phyloP scores from a whole-genome alignment of 2,329 filamentous ascomycete species.

The Trichoderma guizhouense region DNA sequence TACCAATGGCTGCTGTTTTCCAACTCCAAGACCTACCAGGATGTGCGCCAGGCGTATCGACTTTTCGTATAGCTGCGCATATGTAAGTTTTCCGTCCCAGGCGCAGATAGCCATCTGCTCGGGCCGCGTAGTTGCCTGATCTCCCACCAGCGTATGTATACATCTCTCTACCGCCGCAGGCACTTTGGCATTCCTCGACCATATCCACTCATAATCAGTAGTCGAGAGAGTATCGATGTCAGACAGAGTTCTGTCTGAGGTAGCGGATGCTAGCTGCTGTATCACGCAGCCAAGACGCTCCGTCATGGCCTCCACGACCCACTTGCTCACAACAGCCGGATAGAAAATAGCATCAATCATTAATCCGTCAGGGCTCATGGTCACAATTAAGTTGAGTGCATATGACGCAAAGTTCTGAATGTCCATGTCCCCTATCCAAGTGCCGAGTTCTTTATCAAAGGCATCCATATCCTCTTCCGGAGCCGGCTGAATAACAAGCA shows the following conservation, averaged over 20 bases:
- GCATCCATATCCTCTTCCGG: background rate
- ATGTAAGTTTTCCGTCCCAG: conserved; percentile 33
- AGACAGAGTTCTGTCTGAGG: background rate
- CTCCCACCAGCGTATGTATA: conserved; percentile 25
- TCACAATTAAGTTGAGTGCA: too few relatives aligned
- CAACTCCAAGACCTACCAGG: background rate
- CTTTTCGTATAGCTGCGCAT: conserved; percentile 5
- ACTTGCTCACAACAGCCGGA: too few relatives aligned
- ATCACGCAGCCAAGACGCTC: background rate
- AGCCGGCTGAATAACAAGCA: background rate
- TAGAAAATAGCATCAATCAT: too few relatives aligned
- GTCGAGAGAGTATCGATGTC: background rate
- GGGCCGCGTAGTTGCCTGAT: conserved; percentile 23
- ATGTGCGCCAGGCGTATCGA: conserved; percentile 18
- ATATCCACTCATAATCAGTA: background rate
- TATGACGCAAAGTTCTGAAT: background rate
- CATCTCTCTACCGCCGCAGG: conserved; percentile 18
- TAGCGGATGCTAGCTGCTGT: background rate
- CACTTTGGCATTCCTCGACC: background rate
- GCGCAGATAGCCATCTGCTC: conserved; percentile 29
- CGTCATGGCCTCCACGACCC: background rate
- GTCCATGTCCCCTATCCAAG: background rate
- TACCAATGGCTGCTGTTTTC: background rate
- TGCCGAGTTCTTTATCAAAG: too few relatives aligned
- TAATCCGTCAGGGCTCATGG: too few relatives aligned